Evolutionary conservation across 73 alveolate genomes (phyloP).

Genomic region (Paraurostyla sp.): DNA sequence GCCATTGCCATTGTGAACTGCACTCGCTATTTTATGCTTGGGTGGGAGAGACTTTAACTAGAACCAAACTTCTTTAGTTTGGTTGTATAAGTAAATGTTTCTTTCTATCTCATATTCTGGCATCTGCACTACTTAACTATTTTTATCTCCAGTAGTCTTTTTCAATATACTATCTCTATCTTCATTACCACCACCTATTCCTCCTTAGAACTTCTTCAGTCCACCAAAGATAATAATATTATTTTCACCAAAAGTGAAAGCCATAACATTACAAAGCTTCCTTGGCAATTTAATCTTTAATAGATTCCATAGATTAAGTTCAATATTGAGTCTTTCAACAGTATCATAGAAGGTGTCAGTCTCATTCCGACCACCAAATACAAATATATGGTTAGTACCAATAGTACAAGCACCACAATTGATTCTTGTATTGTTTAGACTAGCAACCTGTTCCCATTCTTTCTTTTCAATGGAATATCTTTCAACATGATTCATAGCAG

Average conservation of each 20-base stretch:
- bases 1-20: constrained; percentile 25
- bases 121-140: neutral
- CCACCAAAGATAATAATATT: constrained; percentile 38
- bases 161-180: neutral
- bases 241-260: constrained; percentile 14
- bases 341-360: constrained; percentile 4
- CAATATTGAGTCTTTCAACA: constrained; percentile 40
- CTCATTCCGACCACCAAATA: constrained; percentile 56
- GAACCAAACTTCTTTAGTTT: constrained; percentile 41
- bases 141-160: neutral
- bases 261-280: constrained; percentile 34
- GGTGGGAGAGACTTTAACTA: constrained; percentile 15
- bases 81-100: constrained; percentile 20
- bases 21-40: constrained; percentile 11
- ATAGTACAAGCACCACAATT: constrained; percentile 18
- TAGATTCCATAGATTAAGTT: constrained; percentile 35
- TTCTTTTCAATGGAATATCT: constrained; percentile 30
- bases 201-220: constrained; percentile 20
- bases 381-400: constrained; percentile 20
- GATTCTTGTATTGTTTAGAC: constrained; percentile 37
- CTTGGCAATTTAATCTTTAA: constrained; percentile 27
- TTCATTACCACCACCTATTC: constrained; percentile 25
- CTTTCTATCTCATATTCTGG: constrained; percentile 38
- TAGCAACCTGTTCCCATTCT: constrained; percentile 48
- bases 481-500: constrained; percentile 46